phyloP scores from a whole-genome alignment of 2,329 filamentous ascomycete species.

The Zopfia rhizophila region DNA sequence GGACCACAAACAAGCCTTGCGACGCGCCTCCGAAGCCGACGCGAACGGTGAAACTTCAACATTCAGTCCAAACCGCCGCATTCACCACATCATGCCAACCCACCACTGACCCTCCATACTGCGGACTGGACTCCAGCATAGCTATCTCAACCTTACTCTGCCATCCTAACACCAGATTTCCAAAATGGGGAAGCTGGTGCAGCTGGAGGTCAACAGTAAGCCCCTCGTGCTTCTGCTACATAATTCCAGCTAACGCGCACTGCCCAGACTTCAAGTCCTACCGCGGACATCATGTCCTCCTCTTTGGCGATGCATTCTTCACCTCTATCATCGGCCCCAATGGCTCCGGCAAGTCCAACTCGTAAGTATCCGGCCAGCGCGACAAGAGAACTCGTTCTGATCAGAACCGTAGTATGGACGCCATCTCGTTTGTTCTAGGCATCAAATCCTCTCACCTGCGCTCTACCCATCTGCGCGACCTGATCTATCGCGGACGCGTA shows the following conservation, averaged over 20 bases:
- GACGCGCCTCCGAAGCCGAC: conserved; percentile 29
- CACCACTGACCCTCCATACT: conserved; percentile 12
- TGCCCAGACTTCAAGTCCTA: conserved; percentile 97
- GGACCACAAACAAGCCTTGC: conserved; percentile 14
- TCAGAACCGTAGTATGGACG: conserved; percentile 81
- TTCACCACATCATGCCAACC: conserved; percentile 10
- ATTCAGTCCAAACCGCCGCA: conserved; percentile 8
- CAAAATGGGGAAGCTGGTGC: conserved; percentile 92
- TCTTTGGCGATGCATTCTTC: conserved; percentile 98
- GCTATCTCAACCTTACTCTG: conserved; percentile 1
- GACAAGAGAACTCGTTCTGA: conserved; percentile 29
- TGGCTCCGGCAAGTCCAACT: conserved; percentile 99
- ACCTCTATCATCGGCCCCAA: conserved; percentile 99
- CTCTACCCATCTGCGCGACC: conserved; percentile 90
- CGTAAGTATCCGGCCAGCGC: conserved; percentile 66
- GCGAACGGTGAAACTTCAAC: conserved; percentile 15
- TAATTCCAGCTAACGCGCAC: conserved; percentile 32
- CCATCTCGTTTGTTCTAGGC: conserved; percentile 97
- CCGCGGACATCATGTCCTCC: conserved; percentile 92
- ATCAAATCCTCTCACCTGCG: conserved; percentile 99
- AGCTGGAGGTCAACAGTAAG: conserved; percentile 92
- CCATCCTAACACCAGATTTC: conserved; percentile 16
- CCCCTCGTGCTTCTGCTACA: conserved; percentile 29
- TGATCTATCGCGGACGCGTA: conserved; percentile 95
- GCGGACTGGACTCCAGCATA: neutral